Conservation (phyloP, 176 grass and related monocot species). For the Chloris gayana region DNA sequence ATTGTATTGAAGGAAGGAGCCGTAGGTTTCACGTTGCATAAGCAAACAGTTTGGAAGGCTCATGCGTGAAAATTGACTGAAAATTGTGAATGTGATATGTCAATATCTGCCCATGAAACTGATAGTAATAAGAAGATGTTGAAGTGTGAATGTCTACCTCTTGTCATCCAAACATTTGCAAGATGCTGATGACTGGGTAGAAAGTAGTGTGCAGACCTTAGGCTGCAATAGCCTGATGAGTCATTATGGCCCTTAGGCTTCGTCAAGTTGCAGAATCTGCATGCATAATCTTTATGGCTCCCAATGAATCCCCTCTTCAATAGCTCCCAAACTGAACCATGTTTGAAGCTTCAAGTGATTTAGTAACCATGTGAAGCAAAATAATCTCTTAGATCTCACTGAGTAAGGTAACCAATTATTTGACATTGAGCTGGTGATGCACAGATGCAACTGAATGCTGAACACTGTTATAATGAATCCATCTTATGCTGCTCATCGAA, state of each 20-base stretch:
- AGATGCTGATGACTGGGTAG: too few species aligned
- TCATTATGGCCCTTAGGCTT: too few species aligned
- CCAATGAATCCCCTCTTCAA: neutral
- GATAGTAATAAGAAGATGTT: too few species aligned
- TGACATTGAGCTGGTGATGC: neutral
- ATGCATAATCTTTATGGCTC: neutral
- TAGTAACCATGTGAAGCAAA: neutral
- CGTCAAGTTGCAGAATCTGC: neutral
- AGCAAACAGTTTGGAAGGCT: neutral
- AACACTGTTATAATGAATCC: neutral
- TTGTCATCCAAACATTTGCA: too few species aligned
- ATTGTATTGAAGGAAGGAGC: neutral
- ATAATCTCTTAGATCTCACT: neutral
- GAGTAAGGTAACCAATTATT: neutral
- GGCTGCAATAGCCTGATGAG: too few species aligned
- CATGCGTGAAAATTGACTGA: neutral
- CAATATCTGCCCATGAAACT: neutral
- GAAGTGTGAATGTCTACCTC: too few species aligned
- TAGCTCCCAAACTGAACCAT: neutral
- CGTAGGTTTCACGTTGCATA: neutral
- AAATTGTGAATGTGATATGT: neutral
- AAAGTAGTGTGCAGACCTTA: too few species aligned
- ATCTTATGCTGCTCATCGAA: neutral
- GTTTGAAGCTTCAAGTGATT: neutral
- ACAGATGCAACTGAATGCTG: neutral